phyloP scores from a whole-genome alignment of 208 protist species.

The Acanthamoeba healyi region DNA sequence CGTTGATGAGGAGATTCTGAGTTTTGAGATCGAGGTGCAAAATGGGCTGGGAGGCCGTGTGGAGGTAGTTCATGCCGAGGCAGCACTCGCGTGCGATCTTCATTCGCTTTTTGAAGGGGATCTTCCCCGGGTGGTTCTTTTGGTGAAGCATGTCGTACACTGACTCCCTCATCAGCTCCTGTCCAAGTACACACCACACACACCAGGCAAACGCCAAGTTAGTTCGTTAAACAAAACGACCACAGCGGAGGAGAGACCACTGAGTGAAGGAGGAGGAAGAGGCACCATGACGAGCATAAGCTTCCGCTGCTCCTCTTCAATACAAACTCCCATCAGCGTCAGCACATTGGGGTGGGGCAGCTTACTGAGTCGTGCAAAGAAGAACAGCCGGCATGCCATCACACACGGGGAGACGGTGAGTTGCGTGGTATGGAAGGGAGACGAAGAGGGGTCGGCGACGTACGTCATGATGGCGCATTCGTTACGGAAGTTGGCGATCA shows the following conservation, averaged over 20 bases:
- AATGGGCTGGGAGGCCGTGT: constrained; percentile 66
- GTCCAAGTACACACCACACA: not conserved
- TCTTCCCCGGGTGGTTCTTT: not conserved
- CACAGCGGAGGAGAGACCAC: no score
- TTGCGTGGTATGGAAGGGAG: no score
- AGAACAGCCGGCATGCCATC: not conserved
- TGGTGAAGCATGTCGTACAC: constrained; percentile 63
- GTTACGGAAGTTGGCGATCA: constrained; percentile 34
- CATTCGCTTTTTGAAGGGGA: constrained; percentile 61
- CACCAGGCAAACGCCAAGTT: not conserved
- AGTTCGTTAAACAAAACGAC: no score
- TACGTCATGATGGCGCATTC: constrained; percentile 65
- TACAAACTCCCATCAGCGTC: constrained; percentile 41
- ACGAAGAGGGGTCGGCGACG: not conserved
- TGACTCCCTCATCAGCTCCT: constrained; percentile 52
- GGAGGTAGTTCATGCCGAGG: constrained; percentile 73
- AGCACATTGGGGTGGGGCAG: constrained; percentile 36
- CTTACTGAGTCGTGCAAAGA: not conserved
- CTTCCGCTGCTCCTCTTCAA: constrained; percentile 26
- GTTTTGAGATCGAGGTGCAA: constrained; percentile 79
- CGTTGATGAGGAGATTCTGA: constrained; percentile 71
- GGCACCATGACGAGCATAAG: constrained; percentile 51
- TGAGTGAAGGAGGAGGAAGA: not conserved
- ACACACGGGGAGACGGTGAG: no score
- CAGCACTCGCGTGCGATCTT: constrained; percentile 14